phyloP scores from a whole-genome alignment of 2,329 filamentous ascomycete species.

The Salinomyces thailandicus region DNA sequence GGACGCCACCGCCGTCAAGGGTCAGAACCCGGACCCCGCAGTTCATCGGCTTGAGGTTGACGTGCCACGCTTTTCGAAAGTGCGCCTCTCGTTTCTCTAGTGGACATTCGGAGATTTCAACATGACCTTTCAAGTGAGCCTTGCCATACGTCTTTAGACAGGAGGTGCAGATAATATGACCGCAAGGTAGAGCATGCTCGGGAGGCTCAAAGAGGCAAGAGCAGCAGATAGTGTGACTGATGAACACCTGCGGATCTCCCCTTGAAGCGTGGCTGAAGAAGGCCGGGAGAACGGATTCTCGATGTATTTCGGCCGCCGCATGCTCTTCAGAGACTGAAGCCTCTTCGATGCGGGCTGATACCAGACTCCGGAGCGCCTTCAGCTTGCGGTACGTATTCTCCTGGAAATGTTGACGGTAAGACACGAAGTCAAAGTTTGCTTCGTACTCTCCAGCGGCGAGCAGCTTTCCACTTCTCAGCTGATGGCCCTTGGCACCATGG shows the following conservation, averaged over 20 bases:
- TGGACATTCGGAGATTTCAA: conserved; percentile 16
- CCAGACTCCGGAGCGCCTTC: too few species aligned
- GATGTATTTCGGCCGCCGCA: not conserved
- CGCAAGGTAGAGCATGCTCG: conserved; percentile 32
- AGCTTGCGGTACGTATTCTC: not conserved
- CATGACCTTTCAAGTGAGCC: conserved; percentile 2
- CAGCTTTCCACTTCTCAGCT: conserved; percentile 5
- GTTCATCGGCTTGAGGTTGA: conserved; percentile 25
- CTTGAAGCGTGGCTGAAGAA: conserved; percentile 19
- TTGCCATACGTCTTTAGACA: conserved; percentile 28
- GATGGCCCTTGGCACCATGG: conserved; percentile 23
- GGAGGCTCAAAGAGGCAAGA: conserved; percentile 33
- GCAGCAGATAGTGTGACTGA: conserved; percentile 35
- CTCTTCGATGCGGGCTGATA: not conserved
- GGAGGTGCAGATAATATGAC: conserved; percentile 32
- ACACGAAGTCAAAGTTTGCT: conserved; percentile 2
- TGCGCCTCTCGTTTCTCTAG: conserved; percentile 10
- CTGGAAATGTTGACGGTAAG: conserved; percentile 1
- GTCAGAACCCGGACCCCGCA: conserved; percentile 31
- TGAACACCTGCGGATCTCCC: conserved; percentile 11
- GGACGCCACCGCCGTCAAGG: conserved; percentile 36
- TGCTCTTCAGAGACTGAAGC: not conserved
- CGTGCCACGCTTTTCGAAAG: conserved; percentile 1
- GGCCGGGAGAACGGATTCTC: not conserved
- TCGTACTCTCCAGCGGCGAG: conserved; percentile 7